Evolutionary conservation across 768 basidiomycete genomes (phyloP).

Genomic region (Tricholomella constricta): DNA sequence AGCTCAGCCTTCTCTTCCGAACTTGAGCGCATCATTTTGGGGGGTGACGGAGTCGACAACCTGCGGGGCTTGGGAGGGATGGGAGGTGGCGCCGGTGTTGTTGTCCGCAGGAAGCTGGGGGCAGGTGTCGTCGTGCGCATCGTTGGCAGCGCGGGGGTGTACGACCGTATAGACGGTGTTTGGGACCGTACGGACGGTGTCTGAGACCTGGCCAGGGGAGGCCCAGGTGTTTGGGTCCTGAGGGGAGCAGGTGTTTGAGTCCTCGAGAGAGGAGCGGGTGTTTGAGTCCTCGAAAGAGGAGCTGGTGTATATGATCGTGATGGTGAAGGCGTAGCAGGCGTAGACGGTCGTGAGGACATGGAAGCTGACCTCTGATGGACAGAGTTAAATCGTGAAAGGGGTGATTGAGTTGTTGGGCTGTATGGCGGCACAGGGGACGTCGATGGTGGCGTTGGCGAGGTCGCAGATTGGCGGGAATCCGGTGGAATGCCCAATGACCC

Average conservation of each 20-base stretch:
- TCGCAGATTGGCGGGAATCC: constrained; percentile 32
- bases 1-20: constrained; percentile 67
- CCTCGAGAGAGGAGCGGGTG: constrained; percentile 26
- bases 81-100: constrained; percentile 34
- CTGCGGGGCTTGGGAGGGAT: constrained; percentile 48
- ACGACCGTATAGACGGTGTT: constrained; percentile 32
- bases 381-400: constrained; percentile 53
- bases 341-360: constrained; percentile 49
- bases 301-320: constrained; percentile 44
- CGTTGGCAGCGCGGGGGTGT: constrained; percentile 44
- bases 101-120: constrained; percentile 40
- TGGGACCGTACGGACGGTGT: constrained; percentile 27
- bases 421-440: constrained; percentile 40
- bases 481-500: constrained; percentile 41
- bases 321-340: constrained; percentile 45
- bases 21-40: constrained; percentile 59
- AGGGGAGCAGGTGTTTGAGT: constrained; percentile 18
- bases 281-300: constrained; percentile 24
- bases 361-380: constrained; percentile 62
- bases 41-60: constrained; percentile 54
- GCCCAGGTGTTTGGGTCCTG: constrained; percentile 36
- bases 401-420: constrained; percentile 39
- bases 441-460: constrained; percentile 38
- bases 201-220: constrained; percentile 26
- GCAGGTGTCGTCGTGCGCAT: constrained; percentile 36